Evolutionary conservation across 805 yeast genomes (phyloP), one percentile per base, ranked within the genome.

Genomic region (Peterozyma xylosa): DNA sequence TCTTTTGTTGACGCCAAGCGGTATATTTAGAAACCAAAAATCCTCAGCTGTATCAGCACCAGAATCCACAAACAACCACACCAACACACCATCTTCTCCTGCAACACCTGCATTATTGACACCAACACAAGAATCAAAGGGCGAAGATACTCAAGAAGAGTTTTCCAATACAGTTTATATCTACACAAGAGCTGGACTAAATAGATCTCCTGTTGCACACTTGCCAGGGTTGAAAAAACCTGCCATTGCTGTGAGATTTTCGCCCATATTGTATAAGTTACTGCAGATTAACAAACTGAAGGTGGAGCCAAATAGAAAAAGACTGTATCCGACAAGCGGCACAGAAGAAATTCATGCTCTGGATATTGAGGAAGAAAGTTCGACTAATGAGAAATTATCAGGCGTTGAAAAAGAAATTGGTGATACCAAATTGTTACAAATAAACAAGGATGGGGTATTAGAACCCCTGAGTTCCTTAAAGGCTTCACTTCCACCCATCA

Each of bases 201-300:
- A 72, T 45, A 70, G 70, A 41, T 71, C 80, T 5, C 99, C 99
- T 0, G 75, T 83, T 14, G 83, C 88, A 15, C 83, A 82, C 48
- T 58, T 93, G 9, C 90, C 95, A 1, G 88, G 90, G 0, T 68
- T 90, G 45, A 74, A 75, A 46, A 86, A 82, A 55, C 96, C 97
- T 0, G 90, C 96, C 0, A 71, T 90, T 32, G 96, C 85, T 0
- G 76, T 88, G 11, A 63, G 83, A 13, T 93, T 93, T 61, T 82
- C 82, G 34, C 95, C 96, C 0, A 62, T 74, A 2, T 57, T 72
- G 33, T 90, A 81, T 57, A 63, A 67, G 45, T 60, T 70, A 33
- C 52, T 60, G 13, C 47, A 41, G 7, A 27, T 9, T 11, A 27
- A 27, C 7, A 18, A 33, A 33, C 13, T 37, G n/a, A 4, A 32